A percentile compares a stretch with the other conserved stretches of the same genome.
Evolutionary conservation across 192 early-diverging fungal genomes (phyloP).

Genomic region (Dissophora globulifera): DNA sequence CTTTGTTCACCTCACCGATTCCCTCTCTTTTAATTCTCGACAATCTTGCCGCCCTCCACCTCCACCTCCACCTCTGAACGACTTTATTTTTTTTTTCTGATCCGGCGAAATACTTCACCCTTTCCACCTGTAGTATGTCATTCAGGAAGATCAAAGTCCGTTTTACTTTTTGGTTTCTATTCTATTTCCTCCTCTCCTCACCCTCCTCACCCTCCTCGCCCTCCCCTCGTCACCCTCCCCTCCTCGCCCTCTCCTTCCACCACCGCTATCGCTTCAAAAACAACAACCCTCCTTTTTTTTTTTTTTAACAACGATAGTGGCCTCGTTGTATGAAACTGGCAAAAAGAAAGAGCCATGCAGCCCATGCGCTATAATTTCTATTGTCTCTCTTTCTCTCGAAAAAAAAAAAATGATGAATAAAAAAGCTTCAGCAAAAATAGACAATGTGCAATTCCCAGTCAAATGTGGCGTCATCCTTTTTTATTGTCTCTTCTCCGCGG

Average conservation of each 20-base stretch:
- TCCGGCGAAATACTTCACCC: conserved; percentile 35
- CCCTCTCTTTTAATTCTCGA: background rate
- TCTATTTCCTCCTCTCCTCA: background rate
- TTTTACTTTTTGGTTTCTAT: too few species aligned
- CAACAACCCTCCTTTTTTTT: background rate
- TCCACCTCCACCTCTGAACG: background rate
- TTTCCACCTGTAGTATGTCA: conserved; percentile 24
- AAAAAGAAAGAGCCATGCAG: too few species aligned
- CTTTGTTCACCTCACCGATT: too few species aligned
- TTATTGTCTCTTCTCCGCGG: too few species aligned
- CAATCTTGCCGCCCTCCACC: background rate
- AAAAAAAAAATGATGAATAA: too few species aligned
- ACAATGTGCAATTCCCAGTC: too few species aligned
- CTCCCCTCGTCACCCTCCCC: background rate
- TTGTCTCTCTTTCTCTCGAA: too few species aligned
- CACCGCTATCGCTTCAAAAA: conserved; percentile 24
- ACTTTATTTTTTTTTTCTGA: conserved; percentile 2
- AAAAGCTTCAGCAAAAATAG: too few species aligned
- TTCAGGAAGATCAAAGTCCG: conserved; percentile 7
- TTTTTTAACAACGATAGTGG: background rate
- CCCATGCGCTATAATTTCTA: too few species aligned
- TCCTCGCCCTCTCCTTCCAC: background rate
- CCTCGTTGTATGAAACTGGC: too few species aligned
- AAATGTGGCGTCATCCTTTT: too few species aligned
- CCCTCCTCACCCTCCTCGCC: background rate